phyloP scores from a whole-genome alignment of 2,329 filamentous ascomycete species.

The Cordyceps militaris region DNA sequence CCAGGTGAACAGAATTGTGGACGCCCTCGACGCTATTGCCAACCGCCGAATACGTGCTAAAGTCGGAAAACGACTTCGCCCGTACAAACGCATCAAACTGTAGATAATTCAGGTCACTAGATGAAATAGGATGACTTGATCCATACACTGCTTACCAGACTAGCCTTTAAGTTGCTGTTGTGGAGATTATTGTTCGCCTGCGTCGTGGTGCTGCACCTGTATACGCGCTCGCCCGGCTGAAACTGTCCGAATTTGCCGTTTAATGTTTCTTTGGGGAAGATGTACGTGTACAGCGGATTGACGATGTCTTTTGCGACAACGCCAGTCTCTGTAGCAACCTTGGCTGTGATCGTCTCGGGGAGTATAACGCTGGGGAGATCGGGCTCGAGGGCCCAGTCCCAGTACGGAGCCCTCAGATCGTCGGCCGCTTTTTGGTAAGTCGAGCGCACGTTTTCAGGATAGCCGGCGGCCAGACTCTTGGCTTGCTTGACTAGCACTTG shows the following conservation, averaged over 20 bases:
- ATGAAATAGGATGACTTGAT: not conserved
- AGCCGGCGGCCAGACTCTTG: slow-evolving; percentile 37
- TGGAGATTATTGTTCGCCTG: slow-evolving; percentile 31
- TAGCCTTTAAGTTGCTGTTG: slow-evolving; percentile 30
- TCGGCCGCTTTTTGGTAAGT: slow-evolving; percentile 39
- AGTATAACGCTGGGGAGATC: slow-evolving; percentile 34
- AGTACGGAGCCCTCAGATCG: slow-evolving; percentile 42
- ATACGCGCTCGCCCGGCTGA: slow-evolving; percentile 15
- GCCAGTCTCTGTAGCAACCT: slow-evolving; percentile 30
- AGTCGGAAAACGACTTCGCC: slow-evolving; percentile 28
- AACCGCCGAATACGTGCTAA: slow-evolving; percentile 29
- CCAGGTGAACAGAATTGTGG: slow-evolving; percentile 37
- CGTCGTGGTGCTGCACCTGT: slow-evolving; percentile 30
- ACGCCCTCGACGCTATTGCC: slow-evolving; percentile 35
- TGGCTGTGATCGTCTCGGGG: slow-evolving; percentile 30
- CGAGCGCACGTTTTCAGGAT: slow-evolving; percentile 27
- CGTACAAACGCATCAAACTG: slow-evolving; percentile 36
- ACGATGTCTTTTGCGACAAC: slow-evolving; percentile 28
- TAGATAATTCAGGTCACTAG: not conserved
- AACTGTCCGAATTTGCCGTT: slow-evolving; percentile 31
- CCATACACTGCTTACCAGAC: slow-evolving; percentile 23
- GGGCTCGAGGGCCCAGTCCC: slow-evolving; percentile 45
- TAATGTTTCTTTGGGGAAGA: slow-evolving; percentile 36
- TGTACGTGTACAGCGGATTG: slow-evolving; percentile 49
- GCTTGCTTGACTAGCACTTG: slow-evolving; percentile 44